These are phyloP conservation scores for Drechmeria coniospora DNA, from an alignment of 2,329 filamentous ascomycete genomes.

Conservation along the genomic window DNA sequence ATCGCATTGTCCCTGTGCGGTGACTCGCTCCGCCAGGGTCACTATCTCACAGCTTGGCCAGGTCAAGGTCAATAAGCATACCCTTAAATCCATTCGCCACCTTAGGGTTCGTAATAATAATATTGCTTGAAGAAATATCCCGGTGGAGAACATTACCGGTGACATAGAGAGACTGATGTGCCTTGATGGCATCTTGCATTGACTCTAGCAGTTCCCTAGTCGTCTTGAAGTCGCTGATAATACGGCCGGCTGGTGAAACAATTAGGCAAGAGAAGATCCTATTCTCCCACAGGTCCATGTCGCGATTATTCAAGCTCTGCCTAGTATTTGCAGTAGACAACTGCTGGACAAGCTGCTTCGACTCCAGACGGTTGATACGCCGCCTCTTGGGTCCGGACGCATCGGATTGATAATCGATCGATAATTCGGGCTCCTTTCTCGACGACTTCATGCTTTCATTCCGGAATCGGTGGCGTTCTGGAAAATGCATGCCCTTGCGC, in stretches of 20 bases:
- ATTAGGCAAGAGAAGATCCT: conserved; percentile 4
- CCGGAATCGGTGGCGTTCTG: conserved; percentile 2
- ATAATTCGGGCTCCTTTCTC: conserved; percentile 2
- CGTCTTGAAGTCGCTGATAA: conserved; percentile 10
- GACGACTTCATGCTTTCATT: conserved; percentile 1
- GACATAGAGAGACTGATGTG: conserved; percentile 17
- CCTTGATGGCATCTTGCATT: conserved; percentile 19
- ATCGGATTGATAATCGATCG: conserved; percentile 2
- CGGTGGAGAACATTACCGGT: conserved; percentile 8
- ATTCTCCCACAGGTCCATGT: conserved; percentile 5
- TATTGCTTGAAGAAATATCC: conserved; percentile 2
- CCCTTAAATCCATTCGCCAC: conserved; percentile 10
- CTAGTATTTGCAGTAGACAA: conserved; percentile 1
- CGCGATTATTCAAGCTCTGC: conserved; percentile 3
- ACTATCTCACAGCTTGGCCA: conserved; percentile 6
- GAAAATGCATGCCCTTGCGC: conserved; percentile 5
- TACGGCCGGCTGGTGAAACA: conserved; percentile 5
- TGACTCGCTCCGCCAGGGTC: conserved; percentile 10
- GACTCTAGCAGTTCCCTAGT: conserved; percentile 17
- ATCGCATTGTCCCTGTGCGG: conserved; percentile 14
- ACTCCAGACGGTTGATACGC: conserved; percentile 4
- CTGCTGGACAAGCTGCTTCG: conserved; percentile 2
- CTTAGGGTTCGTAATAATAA: conserved; percentile 1
- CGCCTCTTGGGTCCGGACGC: conserved; percentile 5
- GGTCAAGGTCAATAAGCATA: conserved; percentile 9